Percentiles rank a stretch among this genome's conserved stretches.
These are phyloP conservation scores for Fusarium sp. DNA, from an alignment of 2,329 filamentous ascomycete species.

Conservation along the genomic window DNA sequence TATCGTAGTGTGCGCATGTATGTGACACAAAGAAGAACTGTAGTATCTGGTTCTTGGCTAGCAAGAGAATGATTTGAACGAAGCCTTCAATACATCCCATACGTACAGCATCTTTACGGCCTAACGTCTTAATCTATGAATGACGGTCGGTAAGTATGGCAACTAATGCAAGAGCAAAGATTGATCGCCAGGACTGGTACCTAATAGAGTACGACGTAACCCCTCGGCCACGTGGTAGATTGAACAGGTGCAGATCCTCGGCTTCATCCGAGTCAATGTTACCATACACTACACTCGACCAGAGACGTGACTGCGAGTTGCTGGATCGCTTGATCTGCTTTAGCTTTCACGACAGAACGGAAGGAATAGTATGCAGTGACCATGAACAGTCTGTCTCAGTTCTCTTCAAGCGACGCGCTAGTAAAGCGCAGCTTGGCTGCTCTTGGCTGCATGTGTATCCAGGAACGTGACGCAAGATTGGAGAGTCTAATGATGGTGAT, in stretches of 20 bases:
- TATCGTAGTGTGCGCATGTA: too few species aligned
- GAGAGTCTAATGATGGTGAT: background rate
- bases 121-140: too few species aligned
- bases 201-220: constrained; percentile 1
- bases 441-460: background rate
- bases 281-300: constrained; percentile 21
- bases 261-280: constrained; percentile 24
- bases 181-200: background rate
- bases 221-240: constrained; percentile 28
- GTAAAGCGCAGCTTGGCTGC: background rate
- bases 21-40: too few species aligned
- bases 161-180: background rate
- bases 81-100: background rate
- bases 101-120: background rate
- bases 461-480: background rate
- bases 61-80: too few species aligned
- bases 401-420: background rate
- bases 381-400: background rate
- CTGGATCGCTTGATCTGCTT: background rate
- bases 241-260: constrained; percentile 34
- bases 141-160: background rate
- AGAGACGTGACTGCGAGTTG: background rate
- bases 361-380: background rate
- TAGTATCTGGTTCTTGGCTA: background rate
- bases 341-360: background rate